Base-by-base conservation (phyloP, 257 asterid genomes). In the Gentiana straminea region DNA sequence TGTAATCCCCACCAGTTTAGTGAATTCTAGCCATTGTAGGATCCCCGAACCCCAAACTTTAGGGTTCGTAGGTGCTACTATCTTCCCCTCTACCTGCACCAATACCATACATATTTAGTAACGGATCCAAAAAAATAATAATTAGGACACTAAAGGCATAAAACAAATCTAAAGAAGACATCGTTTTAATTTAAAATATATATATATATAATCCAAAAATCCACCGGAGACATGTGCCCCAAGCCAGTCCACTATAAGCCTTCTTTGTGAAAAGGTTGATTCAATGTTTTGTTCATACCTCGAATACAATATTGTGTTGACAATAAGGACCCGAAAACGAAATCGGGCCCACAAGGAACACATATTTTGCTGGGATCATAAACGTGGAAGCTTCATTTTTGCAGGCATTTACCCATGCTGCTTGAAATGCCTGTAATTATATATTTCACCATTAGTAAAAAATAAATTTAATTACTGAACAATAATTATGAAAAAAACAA, bases 281-380 rank as follows among this genome's bases (percentile, higher is more conserved):
- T 24, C 24, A 24, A 24, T 24, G 24, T 24, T 24, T 24, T 24
- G 24, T 24, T 24, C 56, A 58, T 56, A 90, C 98, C 95, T 90
- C 96, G 70, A 90, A 90, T 66, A 84, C 81, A 63, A 90, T 90
- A 77, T 86, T 72, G 65, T 75, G 91, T 46, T 86, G 87, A 35
- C 98, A 90, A 64, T 84, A 80, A 58, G 96, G 96, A 7, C 98
- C 98, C 9, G 98, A 82, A 68, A 90, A 86, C 3, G 98, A 84
- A 56, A 86, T 81, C 51, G 98, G 98, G 2, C 94, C 92, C 5
- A 90, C 95, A 5, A 84, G 89, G 68, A 90, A 90, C 9, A 58
- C 62, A 35, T 74, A 73, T 4, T 75, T 63, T 58, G 94, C 62
- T 15, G 98, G 98, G 34, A 86, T 82, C 37, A 77, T 58, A 6